Base-by-base conservation (phyloP, 805 yeast genomes). In the Nakazawaea siamensis region DNA sequence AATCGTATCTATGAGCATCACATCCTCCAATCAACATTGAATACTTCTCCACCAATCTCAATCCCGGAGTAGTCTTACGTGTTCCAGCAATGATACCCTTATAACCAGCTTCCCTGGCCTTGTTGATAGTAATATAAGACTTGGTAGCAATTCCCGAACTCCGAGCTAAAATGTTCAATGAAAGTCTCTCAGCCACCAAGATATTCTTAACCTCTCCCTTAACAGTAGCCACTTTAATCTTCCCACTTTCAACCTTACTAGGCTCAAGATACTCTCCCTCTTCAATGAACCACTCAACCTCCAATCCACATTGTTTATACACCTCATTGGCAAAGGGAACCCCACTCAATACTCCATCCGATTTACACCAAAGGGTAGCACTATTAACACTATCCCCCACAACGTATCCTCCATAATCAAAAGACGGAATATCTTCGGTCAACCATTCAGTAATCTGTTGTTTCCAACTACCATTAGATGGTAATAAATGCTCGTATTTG, bases 21-120 rank as follows among this genome's bases (percentile, higher is more conserved):
- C 85, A 82, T 3, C 97, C 97, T 21, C 97, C 97, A 8, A 88
- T 94, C 21, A 85, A 61, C 97, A 88, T 90, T 17, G 95, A 80
- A 58, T 88, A 88, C 55, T 88, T 88, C 53, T 88, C 97, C 39
- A 90, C 60, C 28, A 79, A 64, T 50, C 97, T 73, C 43, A 88
- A 69, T 0, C 97, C 97, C 0, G 97, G 97, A 0, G 97, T 90
- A n/a, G 97, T 90, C 59, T 88, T 88, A 52, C 97, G 73, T 1
- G 97, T 88, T 5, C 97, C 97, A 0, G 97, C 97, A 52, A 88
- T 86, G 17, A 80, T 68, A 0, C 97, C 97, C 3, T 61, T 61
- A 52, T 76, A 90, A 0, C 94, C 92, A 4, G 70, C 59, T 27
- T 69, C 58, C 37, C 76, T 69, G 1, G 96, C 95, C 39, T 73